Base-by-base conservation (phyloP, 768 basidiomycete genomes). In the Mycena latifolia region DNA sequence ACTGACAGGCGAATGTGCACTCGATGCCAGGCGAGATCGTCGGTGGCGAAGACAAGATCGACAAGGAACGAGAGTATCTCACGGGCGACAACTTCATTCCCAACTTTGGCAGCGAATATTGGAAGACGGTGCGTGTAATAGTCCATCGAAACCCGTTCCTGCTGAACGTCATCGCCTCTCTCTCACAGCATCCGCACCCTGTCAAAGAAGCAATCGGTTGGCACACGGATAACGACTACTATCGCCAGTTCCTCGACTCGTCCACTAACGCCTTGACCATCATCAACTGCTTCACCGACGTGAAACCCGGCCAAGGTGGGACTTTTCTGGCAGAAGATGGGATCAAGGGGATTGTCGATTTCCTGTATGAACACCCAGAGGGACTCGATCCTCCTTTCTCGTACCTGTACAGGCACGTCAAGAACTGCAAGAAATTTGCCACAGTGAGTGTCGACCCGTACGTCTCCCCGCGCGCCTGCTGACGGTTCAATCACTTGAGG, bases 171-270 rank as follows among this genome's bases (percentile, higher is more conserved):
- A 50, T 63, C 29, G 22, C 25, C 54, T 27, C 57, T 54, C 52
- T 62, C 61, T 54, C 53, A 53, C 43, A 63, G 63, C 63, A 64
- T 51, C 63, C 48, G 29, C 55, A 64, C 50, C 5, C 63, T 35
- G 55, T 57, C 28, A 39, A 64, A 52, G 63, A 64, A 17, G 63
- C 63, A 31, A 64, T 31, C 28, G 63, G 63, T 31, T 64, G 63
- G 63, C 63, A 64, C 63, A 64, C 63, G 15, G 63, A 64, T 43
- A 64, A 57, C 48, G 63, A 64, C 63, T 64, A 64, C 63, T 64
- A 64, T 52, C 63, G 63, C 47, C 63, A 64, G 63, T 64, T 64
- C 55, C 63, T 64, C 9, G 63, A 64, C 63, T 64, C 63, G 29
- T 41, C 55, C 39, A 64, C 48, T 27, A 57, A 64, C 50, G 55